Evolutionary conservation across 495 filamentous ascomycete genomes (phyloP), one percentile per base, ranked within the genome.

Genomic region (Oleoguttula mirabilis): DNA sequence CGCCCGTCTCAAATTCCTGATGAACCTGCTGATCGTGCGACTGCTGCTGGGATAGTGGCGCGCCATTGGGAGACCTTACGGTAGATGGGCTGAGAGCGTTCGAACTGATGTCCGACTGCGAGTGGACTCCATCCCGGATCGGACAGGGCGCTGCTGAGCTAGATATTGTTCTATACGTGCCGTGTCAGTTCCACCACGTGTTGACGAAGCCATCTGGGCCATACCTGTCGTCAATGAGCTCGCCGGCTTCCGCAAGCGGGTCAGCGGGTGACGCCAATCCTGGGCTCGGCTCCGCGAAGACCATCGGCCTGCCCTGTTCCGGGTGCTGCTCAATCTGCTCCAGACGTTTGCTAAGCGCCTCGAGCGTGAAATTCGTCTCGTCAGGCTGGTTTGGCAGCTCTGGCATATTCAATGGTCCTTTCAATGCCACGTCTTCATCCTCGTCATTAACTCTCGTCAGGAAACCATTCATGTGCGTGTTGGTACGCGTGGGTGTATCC

Each of bases 341-440:
- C 20, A 52, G 22, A 6, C 49, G 20, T 28, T 36, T 48, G 8
- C 38, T 43, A 7, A 52, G 36, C 14, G 33, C 39, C 10, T 52
- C 49, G 19, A 52, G 28, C n/a, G 44, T 52, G 40, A 52, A 52
- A 36, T 52, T 47, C 16, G 19, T 27, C 4, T 47, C 32, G 15
- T 48, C 41, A 8, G 52, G 52, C 12, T 39, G 19, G 36, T 44
- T 38, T 1, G 52, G 52, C 10, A 55, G 48, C 16, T 43, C 47
- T 5, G 49, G 49, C 38, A 52, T 33, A 25, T 40, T 38, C 20
- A 55, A 36, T n/a, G 52, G 48, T 4, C 48, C 52, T n/a, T 36
- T 51, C 10, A 55, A 37, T 17, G 32, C 38, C 14, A 22, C 36
- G 24, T 94, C 24, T 82, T 93, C 43, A 4, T 52, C 47, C 0